phyloP scores from a whole-genome alignment of 2,329 filamentous ascomycete genomes.

The Coccinonectria pachysandricola region DNA sequence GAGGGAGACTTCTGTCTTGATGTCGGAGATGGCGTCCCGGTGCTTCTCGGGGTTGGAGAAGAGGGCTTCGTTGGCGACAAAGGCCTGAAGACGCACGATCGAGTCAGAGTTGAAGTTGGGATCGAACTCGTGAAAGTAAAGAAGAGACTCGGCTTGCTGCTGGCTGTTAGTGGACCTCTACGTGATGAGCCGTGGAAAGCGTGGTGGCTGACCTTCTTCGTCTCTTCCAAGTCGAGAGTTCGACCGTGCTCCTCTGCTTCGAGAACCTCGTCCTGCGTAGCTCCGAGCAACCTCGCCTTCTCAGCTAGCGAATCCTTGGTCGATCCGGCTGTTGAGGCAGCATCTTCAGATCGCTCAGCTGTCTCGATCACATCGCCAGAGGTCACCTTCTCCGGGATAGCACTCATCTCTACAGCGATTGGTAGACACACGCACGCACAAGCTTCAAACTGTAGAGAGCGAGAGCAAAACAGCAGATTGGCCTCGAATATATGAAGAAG shows the following conservation, averaged over 20 bases:
- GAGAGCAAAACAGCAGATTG: too few relatives aligned
- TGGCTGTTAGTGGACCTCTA: background rate
- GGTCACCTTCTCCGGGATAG: slow-evolving; percentile 1
- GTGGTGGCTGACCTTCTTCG: slow-evolving; percentile 4
- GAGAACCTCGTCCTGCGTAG: slow-evolving; percentile 7
- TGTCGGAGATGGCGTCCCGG: slow-evolving; percentile 34
- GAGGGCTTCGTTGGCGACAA: slow-evolving; percentile 15
- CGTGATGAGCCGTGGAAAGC: background rate
- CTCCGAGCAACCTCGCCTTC: slow-evolving; percentile 5
- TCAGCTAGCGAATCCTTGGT: slow-evolving; percentile 2
- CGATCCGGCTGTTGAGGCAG: too few relatives aligned
- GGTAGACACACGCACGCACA: too few relatives aligned
- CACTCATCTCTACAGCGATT: too few relatives aligned
- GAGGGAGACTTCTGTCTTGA: slow-evolving; percentile 41
- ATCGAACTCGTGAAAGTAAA: slow-evolving; percentile 12
- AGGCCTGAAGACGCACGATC: slow-evolving; percentile 6
- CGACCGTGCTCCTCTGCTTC: slow-evolving; percentile 9
- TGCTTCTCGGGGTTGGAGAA: slow-evolving; percentile 28
- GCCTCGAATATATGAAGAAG: too few relatives aligned
- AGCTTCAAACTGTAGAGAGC: too few relatives aligned
- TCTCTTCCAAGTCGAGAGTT: slow-evolving; percentile 5
- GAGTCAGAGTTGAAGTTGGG: slow-evolving; percentile 14
- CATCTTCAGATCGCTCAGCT: too few relatives aligned
- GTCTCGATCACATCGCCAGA: background rate
- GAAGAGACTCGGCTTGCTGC: slow-evolving; percentile 9